Base-by-base conservation (phyloP, 768 basidiomycete species). In the Boletus reticulatus region DNA sequence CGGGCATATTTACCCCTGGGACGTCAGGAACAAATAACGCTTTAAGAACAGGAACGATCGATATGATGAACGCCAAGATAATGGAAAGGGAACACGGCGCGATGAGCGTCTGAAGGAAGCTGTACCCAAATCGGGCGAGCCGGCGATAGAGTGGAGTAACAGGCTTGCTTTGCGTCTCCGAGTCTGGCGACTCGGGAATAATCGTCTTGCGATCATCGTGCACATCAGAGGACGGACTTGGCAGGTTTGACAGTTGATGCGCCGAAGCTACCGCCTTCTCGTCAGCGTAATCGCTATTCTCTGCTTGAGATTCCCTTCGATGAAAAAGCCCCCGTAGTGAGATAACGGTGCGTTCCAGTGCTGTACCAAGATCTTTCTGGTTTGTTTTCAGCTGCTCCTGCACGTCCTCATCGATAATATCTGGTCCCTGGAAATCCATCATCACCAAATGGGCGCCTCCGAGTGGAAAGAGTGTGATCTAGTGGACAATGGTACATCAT, bases 381-480 rank as follows among this genome's bases (percentile, higher is more conserved):
- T 74, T 77, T 9, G 59, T 59, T 13, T 68, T 73, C 54, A 82
- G 72, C 4, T 68, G 69, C 44, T 81, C 78, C 43, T 74, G 73
- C 6, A 87, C 74, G 51, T 84, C 82, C 48, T 84, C 81, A 10
- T 78, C 72, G 50, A 83, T 78, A 4, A 86, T 72, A 50, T 88
- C 86, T 1, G 85, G 83, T 0, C 86, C 87, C 14, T 72, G 73
- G 58, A 80, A 90, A 65, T 92, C 89, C 75, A 80, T 79, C 19
- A 76, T 74, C 24, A 90, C 71, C 60, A 78, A 74, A 4, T 74
- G 75, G 55, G 78, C 74, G 3, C 78, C 84, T 16, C 88, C 87
- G 34, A 82, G 63, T 0, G 87, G 83, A 63, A 89, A 89, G 16
- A 89, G 73, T 0, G 84, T 84, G 14, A 88, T 61, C 85, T 87